Percentiles rank a stretch among this genome's conserved stretches.
Evolutionary conservation across 164 flowering plant genomes (phyloP).

Genomic region (Macadamia integrifolia): DNA sequence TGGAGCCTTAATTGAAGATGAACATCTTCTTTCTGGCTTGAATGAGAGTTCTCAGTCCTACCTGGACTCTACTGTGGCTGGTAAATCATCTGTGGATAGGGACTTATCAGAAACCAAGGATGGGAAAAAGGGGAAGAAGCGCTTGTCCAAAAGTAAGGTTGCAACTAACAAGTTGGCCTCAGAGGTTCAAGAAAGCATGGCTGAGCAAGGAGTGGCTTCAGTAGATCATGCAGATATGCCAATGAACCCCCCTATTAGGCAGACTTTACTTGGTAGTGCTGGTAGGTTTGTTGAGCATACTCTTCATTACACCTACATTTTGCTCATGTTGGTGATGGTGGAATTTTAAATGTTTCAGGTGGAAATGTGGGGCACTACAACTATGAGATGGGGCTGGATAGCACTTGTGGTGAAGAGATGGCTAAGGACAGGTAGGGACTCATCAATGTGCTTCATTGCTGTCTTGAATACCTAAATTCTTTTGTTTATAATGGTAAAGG

Average conservation of each 20-base stretch:
- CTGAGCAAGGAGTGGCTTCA: slow-evolving; percentile 24
- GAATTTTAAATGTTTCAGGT: slow-evolving; percentile 22
- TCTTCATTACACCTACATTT: background rate
- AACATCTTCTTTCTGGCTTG: slow-evolving; percentile 18
- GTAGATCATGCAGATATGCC: slow-evolving; percentile 21
- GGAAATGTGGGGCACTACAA: slow-evolving; percentile 27
- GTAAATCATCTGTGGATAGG: slow-evolving; percentile 13
- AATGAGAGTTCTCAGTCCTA: slow-evolving; percentile 24
- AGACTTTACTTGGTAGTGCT: slow-evolving; percentile 27
- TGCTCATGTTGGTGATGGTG: background rate
- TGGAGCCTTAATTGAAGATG: slow-evolving; percentile 26
- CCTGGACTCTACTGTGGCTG: slow-evolving; percentile 13
- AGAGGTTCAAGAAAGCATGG: slow-evolving; percentile 31
- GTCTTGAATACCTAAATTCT: too few species aligned
- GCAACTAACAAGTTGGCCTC: slow-evolving; percentile 19
- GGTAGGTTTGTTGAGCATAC: slow-evolving; percentile 19
- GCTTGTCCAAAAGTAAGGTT: slow-evolving; percentile 24
- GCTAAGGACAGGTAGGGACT: slow-evolving; percentile 42
- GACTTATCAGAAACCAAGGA: slow-evolving; percentile 20
- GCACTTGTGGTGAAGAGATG: slow-evolving; percentile 32
- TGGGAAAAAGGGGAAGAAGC: slow-evolving; percentile 15
- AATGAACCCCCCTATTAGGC: slow-evolving; percentile 27
- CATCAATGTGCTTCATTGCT: background rate
- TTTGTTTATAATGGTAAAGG: too few species aligned
- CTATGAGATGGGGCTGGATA: slow-evolving; percentile 27